A percentile compares a stretch with the other conserved stretches of the same genome.
Evolutionary conservation across 441 rosid species (phyloP).

Genomic region (Brassica hybrid): DNA sequence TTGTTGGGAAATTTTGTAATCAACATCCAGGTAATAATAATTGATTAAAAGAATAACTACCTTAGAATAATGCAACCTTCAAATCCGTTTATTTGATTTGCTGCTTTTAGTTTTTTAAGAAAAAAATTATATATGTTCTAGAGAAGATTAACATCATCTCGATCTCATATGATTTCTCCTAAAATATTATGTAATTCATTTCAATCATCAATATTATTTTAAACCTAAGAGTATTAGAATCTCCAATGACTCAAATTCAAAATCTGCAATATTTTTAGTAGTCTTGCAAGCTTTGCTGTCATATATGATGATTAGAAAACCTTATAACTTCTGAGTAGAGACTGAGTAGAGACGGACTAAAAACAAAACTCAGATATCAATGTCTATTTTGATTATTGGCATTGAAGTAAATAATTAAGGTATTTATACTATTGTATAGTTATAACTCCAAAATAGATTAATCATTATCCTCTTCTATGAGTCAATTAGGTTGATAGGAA

Average conservation of each 20-base stretch:
- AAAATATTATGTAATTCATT: neutral
- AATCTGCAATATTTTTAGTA: neutral
- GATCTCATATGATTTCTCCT: conserved; percentile 4
- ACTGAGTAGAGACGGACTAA: neutral
- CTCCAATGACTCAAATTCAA: neutral
- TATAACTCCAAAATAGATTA: neutral
- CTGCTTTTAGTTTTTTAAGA: neutral
- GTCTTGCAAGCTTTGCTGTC: neutral
- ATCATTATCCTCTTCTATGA: neutral
- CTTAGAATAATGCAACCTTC: conserved; percentile 19
- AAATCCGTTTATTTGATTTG: neutral
- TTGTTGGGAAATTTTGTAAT: conserved; percentile 29
- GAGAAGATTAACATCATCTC: neutral
- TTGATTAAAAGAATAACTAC: conserved; percentile 20
- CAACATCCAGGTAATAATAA: conserved; percentile 22
- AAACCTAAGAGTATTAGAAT: neutral
- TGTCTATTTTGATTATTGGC: neutral
- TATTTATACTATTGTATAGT: no score
- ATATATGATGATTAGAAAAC: neutral
- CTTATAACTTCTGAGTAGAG: neutral
- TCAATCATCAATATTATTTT: neutral
- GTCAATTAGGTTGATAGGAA: neutral
- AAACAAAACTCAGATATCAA: neutral
- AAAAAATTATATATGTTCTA: neutral
- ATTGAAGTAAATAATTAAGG: no score